Evolutionary conservation across 2,329 filamentous ascomycete genomes (phyloP).

Genomic region (Colletotrichum sp.): DNA sequence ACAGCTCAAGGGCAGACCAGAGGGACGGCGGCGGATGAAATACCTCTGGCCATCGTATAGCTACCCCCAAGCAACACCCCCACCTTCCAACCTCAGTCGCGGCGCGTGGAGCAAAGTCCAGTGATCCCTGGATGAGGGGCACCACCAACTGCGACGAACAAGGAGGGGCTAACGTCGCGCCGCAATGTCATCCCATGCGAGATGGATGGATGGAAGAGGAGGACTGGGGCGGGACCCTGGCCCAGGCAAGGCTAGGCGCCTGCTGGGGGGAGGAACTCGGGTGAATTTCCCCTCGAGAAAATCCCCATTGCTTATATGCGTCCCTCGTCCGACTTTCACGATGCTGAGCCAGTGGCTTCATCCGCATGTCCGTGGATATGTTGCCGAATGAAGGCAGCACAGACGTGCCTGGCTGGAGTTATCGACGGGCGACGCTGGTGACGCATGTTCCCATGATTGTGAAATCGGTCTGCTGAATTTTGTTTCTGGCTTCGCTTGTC

Average conservation of each 20-base stretch:
- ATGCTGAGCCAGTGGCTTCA: neutral
- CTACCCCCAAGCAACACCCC: neutral
- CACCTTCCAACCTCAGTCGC: slow-evolving; percentile 10
- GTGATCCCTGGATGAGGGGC: slow-evolving; percentile 17
- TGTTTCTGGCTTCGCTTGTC: neutral
- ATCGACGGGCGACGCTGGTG: neutral
- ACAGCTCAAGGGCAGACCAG: neutral
- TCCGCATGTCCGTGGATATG: neutral
- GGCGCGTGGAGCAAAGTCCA: neutral
- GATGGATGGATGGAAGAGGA: neutral
- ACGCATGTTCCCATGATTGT: neutral
- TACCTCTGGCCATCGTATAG: slow-evolving; percentile 16
- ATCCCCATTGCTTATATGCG: neutral
- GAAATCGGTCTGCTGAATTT: neutral
- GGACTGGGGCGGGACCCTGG: neutral
- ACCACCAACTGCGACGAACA: neutral
- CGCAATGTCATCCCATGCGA: slow-evolving; percentile 5
- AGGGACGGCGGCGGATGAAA: slow-evolving; percentile 18
- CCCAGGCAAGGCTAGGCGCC: slow-evolving; percentile 4
- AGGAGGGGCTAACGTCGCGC: slow-evolving; percentile 17
- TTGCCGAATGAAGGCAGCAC: neutral
- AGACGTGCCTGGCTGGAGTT: neutral
- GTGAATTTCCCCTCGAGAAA: neutral
- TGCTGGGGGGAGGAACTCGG: neutral
- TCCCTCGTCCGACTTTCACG: neutral